Evolutionary conservation across 164 flowering plant genomes (phyloP).

Genomic region (Umbellularia californica): DNA sequence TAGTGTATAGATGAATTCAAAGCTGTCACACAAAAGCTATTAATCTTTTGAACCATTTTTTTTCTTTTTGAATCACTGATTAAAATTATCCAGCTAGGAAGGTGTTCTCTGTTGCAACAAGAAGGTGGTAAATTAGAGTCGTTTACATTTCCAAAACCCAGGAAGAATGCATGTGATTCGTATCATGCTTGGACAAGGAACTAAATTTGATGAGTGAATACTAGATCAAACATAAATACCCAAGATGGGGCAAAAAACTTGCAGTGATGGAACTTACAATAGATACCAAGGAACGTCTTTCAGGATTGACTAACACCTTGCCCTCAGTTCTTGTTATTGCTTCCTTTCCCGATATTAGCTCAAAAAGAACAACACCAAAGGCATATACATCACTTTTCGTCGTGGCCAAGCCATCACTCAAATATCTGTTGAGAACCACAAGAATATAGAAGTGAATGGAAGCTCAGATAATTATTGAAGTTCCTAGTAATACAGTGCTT

Average conservation of each 20-base stretch:
- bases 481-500: slow-evolving; percentile 1
- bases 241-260: background rate
- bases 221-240: background rate
- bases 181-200: background rate
- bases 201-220: background rate
- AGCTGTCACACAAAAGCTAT: background rate
- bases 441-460: slow-evolving; percentile 7
- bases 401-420: slow-evolving; percentile 85
- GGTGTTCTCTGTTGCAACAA: background rate
- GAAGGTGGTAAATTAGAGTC: too few species aligned
- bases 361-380: slow-evolving; percentile 92
- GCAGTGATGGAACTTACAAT: slow-evolving; percentile 49
- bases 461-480: background rate
- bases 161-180: background rate
- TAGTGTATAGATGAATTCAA: background rate
- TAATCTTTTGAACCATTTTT: background rate
- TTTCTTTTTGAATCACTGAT: background rate
- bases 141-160: too few species aligned
- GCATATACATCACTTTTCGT: slow-evolving; percentile 94
- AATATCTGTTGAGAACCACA: slow-evolving; percentile 42
- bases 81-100: background rate
- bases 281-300: slow-evolving; percentile 88
- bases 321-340: slow-evolving; percentile 73
- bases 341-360: slow-evolving; percentile 78
- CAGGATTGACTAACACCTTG: slow-evolving; percentile 41